phyloP scores from a whole-genome alignment of 768 basidiomycete species.

The Suillus plorans region DNA sequence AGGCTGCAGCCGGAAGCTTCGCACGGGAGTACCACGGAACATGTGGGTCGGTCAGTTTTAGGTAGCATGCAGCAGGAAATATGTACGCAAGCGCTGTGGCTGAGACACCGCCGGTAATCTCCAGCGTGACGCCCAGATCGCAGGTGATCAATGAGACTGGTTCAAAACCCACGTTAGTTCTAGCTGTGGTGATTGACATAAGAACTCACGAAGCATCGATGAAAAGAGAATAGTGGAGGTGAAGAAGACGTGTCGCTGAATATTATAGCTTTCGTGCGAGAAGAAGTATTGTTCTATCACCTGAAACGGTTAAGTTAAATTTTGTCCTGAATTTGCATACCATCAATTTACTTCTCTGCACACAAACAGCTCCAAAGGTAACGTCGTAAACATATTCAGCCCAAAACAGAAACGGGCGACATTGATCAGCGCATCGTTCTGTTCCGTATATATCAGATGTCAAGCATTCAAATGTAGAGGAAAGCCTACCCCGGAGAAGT shows the following conservation, averaged over 20 bases:
- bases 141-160: constrained; percentile 90
- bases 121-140: constrained; percentile 97
- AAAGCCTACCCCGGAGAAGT: constrained; percentile 69
- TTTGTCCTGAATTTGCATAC: background rate
- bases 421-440: constrained; percentile 90
- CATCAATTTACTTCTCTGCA: constrained; percentile 76
- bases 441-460: background rate
- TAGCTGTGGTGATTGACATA: background rate
- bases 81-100: constrained; percentile 92
- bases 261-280: constrained; percentile 79
- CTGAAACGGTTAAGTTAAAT: constrained; percentile 35
- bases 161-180: constrained; percentile 1
- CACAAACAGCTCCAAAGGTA: constrained; percentile 94
- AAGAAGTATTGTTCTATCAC: constrained; percentile 97
- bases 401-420: constrained; percentile 93
- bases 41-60: constrained; percentile 62
- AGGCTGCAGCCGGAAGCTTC: constrained; percentile 74
- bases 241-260: constrained; percentile 85
- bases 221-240: constrained; percentile 81
- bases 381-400: constrained; percentile 96
- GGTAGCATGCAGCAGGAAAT: constrained; percentile 85
- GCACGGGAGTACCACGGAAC: constrained; percentile 65
- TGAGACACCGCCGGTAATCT: constrained; percentile 96
- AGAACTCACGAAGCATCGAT: constrained; percentile 72
- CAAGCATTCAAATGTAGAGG: background rate